Base-by-base conservation (phyloP, 306 rosid species). In the Sophora flavescens region DNA sequence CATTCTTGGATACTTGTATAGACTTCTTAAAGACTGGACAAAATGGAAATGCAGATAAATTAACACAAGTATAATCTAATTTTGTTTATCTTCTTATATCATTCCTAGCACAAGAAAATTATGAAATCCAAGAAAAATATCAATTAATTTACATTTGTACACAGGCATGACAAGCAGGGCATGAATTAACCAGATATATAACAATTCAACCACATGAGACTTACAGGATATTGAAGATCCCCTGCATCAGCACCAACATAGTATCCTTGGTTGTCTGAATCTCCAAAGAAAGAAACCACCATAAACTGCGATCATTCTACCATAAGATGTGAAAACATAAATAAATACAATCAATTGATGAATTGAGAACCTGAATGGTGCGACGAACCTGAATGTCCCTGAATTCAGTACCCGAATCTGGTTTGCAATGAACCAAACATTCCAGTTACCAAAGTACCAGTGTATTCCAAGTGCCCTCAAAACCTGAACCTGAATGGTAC, bases 151-250 rank as follows among this genome's bases (percentile, higher is more conserved):
- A 30, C 32, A 30, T 2, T 30, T 35, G 12, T 59, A 6, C 8
- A 48, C 13, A 63, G n/a, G 28, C 63, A 48, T 41, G 32, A 14
- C n/a, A 1, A 3, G 28, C 65, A 35, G 17, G 70, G 12, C 66
- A 54, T 30, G 9, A 58, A 70, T 76, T n/a, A n/a, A 61, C 67
- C 75, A 61, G 6, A 73, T 26, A 56, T 8, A 41, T 3, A 63
- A 47, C 71, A 59, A 71, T 74, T 50, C 79, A 81, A 77, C 79
- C 72, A 66, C 63, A 53, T 2, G 60, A 81, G 17, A 79, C 91
- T 90, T 76, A 92, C 97, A 32, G 89, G 89, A 84, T 89, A 90
- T 72, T 90, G 96, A 60, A 78, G 78, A 69, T 88, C 91, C 79
- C 76, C 28, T 7, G 84, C 81, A 17, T 86, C 87, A 18, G 90